phyloP scores from a whole-genome alignment of 73 alveolate species.

The Tetrahymena malaccensis region DNA sequence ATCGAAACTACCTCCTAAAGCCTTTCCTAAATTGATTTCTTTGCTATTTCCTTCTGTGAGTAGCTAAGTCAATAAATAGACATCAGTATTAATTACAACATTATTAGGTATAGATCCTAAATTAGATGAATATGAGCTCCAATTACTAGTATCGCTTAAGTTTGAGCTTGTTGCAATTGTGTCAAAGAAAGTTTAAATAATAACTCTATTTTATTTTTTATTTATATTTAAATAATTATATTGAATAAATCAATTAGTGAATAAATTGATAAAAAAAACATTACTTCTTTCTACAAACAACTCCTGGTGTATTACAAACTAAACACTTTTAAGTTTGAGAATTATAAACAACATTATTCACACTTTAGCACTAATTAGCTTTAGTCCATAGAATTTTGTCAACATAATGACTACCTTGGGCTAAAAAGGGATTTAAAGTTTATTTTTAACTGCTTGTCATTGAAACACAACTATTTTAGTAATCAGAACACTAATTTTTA shows the following conservation, averaged over 20 bases:
- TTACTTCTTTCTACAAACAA: not conserved
- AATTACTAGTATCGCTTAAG: not conserved
- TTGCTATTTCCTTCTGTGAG: not conserved
- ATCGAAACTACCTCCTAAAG: not conserved
- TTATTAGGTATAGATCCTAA: not conserved
- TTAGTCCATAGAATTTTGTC: not conserved
- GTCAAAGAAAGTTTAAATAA: not conserved
- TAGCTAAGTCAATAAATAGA: not conserved
- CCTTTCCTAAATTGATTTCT: not conserved
- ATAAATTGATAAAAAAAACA: not conserved
- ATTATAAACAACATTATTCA: not conserved
- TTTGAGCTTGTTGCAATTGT: not conserved
- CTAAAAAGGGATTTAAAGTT: not conserved
- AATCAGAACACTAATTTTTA: not conserved
- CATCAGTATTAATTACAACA: not conserved
- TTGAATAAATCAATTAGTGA: too few relatives aligned
- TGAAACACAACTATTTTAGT: not conserved
- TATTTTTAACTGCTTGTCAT: not conserved
- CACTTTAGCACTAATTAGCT: not conserved
- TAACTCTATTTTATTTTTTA: not conserved
- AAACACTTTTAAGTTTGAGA: not conserved
- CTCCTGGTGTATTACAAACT: not conserved
- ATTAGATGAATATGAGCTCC: not conserved
- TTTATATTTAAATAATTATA: not conserved
- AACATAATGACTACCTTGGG: not conserved